These are phyloP conservation scores for Acacia crassicarpa DNA, from an alignment of 306 rosid species.

Conservation along the genomic window DNA sequence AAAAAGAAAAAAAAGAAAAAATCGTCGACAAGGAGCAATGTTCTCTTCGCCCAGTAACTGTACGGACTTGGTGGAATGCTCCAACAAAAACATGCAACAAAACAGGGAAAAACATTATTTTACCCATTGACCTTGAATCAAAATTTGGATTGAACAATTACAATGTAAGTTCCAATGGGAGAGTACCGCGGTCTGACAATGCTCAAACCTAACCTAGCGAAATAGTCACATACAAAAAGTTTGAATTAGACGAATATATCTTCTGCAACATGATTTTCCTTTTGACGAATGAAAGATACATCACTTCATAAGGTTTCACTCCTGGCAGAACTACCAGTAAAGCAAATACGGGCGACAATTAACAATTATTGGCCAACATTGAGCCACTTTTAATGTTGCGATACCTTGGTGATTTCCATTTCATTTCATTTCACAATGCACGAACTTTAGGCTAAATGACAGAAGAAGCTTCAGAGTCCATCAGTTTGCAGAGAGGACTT, in stretches of 20 bases:
- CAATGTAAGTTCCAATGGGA: too few species aligned
- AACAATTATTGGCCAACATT: not conserved
- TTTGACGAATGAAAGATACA: not conserved
- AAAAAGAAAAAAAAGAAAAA: not conserved
- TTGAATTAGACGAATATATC: slow-evolving; percentile 25
- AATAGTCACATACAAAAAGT: too few species aligned
- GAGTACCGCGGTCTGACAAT: too few species aligned
- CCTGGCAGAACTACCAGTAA: not conserved
- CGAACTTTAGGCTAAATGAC: not conserved
- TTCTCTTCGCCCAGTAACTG: not conserved
- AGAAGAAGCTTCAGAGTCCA: not conserved
- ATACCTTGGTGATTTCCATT: too few species aligned
- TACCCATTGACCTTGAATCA: not conserved
- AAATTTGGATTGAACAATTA: not conserved
- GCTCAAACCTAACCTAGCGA: too few species aligned
- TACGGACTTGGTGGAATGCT: not conserved
- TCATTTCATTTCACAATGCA: too few species aligned
- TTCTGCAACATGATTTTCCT: not conserved
- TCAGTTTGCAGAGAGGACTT: not conserved
- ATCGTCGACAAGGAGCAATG: not conserved
- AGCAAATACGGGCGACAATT: not conserved
- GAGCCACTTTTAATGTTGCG: too few species aligned
- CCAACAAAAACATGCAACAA: not conserved
- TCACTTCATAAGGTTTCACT: slow-evolving; percentile 24
- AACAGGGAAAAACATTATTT: not conserved